Evolutionary conservation across 768 basidiomycete species (phyloP).

Genomic region (Auriscalpium vulgare): DNA sequence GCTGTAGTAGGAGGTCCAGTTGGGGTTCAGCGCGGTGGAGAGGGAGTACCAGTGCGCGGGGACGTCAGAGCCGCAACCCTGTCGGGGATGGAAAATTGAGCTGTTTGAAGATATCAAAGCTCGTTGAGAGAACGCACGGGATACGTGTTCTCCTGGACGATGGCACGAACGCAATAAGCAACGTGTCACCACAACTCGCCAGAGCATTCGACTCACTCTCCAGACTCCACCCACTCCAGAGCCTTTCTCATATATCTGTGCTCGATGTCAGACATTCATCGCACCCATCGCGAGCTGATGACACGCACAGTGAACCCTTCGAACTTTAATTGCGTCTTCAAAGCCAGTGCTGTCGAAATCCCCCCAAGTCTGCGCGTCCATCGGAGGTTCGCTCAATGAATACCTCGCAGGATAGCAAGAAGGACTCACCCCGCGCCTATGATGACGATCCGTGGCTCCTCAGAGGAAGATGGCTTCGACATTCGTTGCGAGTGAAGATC

Average conservation of each 20-base stretch:
- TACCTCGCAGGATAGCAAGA: not conserved
- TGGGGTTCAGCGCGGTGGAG: constrained; percentile 20
- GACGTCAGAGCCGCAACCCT: constrained; percentile 23
- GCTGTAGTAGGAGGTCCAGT: constrained; percentile 20
- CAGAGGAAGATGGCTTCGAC: too few species aligned
- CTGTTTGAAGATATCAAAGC: not conserved
- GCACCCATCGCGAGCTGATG: too few species aligned
- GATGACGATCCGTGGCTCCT: constrained; percentile 10
- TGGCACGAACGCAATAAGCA: not conserved
- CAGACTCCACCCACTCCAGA: not conserved
- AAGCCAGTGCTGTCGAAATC: constrained; percentile 21
- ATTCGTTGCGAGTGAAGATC: too few species aligned
- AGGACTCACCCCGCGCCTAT: constrained; percentile 20
- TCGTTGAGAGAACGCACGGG: constrained; percentile 1
- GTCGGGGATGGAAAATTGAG: constrained; percentile 7
- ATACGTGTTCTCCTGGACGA: constrained; percentile 1
- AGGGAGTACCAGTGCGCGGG: constrained; percentile 21
- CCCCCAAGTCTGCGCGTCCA: constrained; percentile 18
- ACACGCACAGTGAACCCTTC: constrained; percentile 23
- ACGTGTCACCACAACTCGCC: not conserved
- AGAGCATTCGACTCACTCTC: not conserved
- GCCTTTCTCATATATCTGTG: not conserved
- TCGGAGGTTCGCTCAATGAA: not conserved
- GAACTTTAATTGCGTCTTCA: constrained; percentile 24
- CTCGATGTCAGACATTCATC: not conserved